Conservation (phyloP, 2,329 filamentous ascomycete species). For the Cercospora sesami region DNA sequence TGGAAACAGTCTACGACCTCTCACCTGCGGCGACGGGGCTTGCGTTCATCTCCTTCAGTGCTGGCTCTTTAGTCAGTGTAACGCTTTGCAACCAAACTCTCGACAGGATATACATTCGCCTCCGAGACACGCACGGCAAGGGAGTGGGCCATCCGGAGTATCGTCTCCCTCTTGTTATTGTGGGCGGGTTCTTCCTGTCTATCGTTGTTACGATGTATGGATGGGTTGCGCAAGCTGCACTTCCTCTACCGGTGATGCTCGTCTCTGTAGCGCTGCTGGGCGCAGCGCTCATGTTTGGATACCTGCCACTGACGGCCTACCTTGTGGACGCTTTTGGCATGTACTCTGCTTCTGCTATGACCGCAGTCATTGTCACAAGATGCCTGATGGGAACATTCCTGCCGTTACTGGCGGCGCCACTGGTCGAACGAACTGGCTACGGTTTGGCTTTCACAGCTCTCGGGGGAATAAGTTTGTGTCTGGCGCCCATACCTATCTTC, state of each 20-base stretch:
- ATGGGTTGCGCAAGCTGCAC: slow-evolving; percentile 53
- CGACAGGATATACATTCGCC: slow-evolving; percentile 41
- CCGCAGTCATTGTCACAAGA: slow-evolving; percentile 47
- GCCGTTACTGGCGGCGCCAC: slow-evolving; percentile 46
- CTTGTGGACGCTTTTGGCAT: slow-evolving; percentile 50
- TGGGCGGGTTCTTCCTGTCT: slow-evolving; percentile 55
- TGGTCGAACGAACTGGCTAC: slow-evolving; percentile 44
- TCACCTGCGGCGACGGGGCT: slow-evolving; percentile 55
- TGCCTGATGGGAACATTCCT: slow-evolving; percentile 48
- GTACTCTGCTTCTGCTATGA: slow-evolving; percentile 49
- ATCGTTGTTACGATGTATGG: slow-evolving; percentile 59
- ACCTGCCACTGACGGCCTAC: slow-evolving; percentile 49
- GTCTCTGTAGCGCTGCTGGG: slow-evolving; percentile 55
- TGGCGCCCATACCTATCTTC: slow-evolving; percentile 34
- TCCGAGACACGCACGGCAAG: slow-evolving; percentile 33
- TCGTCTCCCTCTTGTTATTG: slow-evolving; percentile 60
- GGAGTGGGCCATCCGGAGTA: slow-evolving; percentile 55
- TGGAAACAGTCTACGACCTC: slow-evolving; percentile 45
- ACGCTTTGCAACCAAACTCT: slow-evolving; percentile 39
- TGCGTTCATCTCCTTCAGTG: slow-evolving; percentile 57
- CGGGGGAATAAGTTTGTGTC: slow-evolving; percentile 25
- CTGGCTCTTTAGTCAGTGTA: slow-evolving; percentile 45
- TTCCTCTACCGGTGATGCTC: slow-evolving; percentile 58
- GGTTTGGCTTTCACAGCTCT: slow-evolving; percentile 43
- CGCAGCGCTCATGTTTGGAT: slow-evolving; percentile 48